Conservation (phyloP, 371 early-diverging fungal species). For the Zopfochytrium polystomum region DNA sequence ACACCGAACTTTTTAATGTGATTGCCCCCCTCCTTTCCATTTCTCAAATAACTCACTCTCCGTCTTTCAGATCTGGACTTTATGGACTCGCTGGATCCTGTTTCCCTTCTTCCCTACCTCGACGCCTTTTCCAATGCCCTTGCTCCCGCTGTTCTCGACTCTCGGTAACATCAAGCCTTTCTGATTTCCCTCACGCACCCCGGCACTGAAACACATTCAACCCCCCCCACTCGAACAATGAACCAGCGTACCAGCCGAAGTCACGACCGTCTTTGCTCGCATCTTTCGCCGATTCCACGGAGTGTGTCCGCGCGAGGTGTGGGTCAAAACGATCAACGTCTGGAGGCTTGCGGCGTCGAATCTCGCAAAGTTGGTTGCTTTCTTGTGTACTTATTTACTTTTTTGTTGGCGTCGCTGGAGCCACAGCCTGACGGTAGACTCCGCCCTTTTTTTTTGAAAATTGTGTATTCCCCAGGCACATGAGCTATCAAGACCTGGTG, state of each 20-base stretch:
- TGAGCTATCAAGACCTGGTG: constrained; percentile 44
- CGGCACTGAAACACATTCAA: too few species aligned
- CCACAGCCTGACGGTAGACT: too few species aligned
- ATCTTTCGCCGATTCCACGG: constrained; percentile 43
- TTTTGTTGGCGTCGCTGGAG: not conserved
- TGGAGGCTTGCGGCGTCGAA: constrained; percentile 32
- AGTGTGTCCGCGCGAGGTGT: constrained; percentile 44
- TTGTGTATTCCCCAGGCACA: too few species aligned
- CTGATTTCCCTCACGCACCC: too few species aligned
- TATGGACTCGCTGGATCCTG: constrained; percentile 13
- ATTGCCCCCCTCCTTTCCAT: too few species aligned
- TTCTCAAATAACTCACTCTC: too few species aligned
- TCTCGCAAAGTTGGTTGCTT: constrained; percentile 1
- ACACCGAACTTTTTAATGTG: too few species aligned
- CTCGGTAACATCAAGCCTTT: not conserved
- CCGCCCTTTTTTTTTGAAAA: too few species aligned
- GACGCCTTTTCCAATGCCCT: constrained; percentile 6
- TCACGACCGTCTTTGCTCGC: too few species aligned
- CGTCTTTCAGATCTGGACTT: constrained; percentile 16
- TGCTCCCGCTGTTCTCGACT: constrained; percentile 6
- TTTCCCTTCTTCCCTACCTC: constrained; percentile 16
- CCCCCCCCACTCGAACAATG: too few species aligned
- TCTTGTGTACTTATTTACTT: constrained; percentile 5
- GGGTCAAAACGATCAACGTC: constrained; percentile 37
- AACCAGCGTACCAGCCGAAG: too few species aligned